These are phyloP conservation scores for Symmetrospora coprosmae DNA, from an alignment of 768 basidiomycete species.

Conservation along the genomic window DNA sequence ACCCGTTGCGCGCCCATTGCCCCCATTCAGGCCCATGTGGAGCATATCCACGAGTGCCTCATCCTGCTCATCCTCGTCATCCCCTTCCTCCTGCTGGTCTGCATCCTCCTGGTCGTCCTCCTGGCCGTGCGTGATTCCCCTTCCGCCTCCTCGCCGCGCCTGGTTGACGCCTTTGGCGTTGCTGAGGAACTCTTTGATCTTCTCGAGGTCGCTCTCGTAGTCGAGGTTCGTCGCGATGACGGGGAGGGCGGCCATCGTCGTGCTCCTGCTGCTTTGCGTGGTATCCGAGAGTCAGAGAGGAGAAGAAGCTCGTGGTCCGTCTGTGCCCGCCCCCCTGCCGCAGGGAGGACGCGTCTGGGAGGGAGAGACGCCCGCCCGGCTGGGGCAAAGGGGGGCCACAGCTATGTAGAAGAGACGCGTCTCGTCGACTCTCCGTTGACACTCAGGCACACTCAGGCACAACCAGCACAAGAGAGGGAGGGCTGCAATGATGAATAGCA, in stretches of 20 bases:
- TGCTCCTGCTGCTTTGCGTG: too few species aligned
- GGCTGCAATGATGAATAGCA: too few species aligned
- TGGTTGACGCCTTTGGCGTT: constrained; percentile 11
- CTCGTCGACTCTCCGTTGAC: too few species aligned
- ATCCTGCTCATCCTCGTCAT: constrained; percentile 22
- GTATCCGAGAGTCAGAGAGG: too few species aligned
- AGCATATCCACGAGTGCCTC: constrained; percentile 15
- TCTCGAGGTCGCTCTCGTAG: constrained; percentile 28
- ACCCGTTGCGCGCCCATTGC: constrained; percentile 13
- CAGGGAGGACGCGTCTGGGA: too few species aligned
- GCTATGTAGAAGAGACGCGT: too few species aligned
- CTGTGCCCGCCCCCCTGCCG: too few species aligned
- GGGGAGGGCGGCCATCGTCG: constrained; percentile 27
- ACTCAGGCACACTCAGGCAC: too few species aligned
- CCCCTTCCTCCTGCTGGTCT: neutral
- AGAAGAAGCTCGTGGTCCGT: neutral
- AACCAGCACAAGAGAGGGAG: too few species aligned
- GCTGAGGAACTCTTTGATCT: constrained; percentile 27
- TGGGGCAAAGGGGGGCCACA: too few species aligned
- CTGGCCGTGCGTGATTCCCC: neutral
- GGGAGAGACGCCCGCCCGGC: too few species aligned
- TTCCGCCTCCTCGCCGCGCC: neutral
- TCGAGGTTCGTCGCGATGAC: constrained; percentile 28
- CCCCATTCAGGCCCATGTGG: constrained; percentile 11
- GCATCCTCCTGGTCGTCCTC: constrained; percentile 20